Evolutionary conservation across 179 eudicot species (phyloP).

Genomic region (Patellifolia procumbens): DNA sequence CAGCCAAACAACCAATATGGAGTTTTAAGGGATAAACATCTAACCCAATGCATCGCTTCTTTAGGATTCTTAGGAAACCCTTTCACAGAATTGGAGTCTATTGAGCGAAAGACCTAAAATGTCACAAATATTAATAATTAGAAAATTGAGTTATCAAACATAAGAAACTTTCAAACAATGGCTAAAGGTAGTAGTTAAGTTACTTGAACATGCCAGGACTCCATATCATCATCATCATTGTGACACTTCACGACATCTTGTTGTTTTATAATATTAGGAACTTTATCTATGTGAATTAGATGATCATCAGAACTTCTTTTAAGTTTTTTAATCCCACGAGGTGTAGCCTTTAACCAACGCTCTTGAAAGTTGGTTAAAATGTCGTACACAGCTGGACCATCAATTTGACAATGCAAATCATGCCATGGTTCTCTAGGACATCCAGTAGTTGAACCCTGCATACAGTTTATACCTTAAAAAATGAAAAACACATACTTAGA

Average conservation of each 20-base stretch:
- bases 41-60: constrained; percentile 59
- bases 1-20: too few species aligned
- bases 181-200: neutral
- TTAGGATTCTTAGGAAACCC: constrained; percentile 86
- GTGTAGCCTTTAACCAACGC: constrained; percentile 70
- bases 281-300: constrained; percentile 52
- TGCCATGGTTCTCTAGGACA: constrained; percentile 94
- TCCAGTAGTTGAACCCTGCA: constrained; percentile 55
- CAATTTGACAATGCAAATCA: constrained; percentile 70
- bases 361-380: constrained; percentile 66
- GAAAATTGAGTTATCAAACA: neutral
- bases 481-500: neutral
- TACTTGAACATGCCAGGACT: constrained; percentile 86
- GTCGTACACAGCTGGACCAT: constrained; percentile 82
- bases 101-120: constrained; percentile 66
- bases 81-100: constrained; percentile 80
- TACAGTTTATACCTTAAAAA: neutral
- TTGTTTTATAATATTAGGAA: constrained; percentile 49
- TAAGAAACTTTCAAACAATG: neutral
- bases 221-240: constrained; percentile 42
- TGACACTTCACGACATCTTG: constrained; percentile 32
- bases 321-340: constrained; percentile 47
- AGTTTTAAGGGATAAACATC: constrained; percentile 15
- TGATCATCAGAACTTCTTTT: constrained; percentile 52
- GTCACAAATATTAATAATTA: neutral